A percentile compares a stretch with the other conserved stretches of the same genome.
Evolutionary conservation across 1,139 yeast species (phyloP).

Genomic region (Suhomyces panamericanus): DNA sequence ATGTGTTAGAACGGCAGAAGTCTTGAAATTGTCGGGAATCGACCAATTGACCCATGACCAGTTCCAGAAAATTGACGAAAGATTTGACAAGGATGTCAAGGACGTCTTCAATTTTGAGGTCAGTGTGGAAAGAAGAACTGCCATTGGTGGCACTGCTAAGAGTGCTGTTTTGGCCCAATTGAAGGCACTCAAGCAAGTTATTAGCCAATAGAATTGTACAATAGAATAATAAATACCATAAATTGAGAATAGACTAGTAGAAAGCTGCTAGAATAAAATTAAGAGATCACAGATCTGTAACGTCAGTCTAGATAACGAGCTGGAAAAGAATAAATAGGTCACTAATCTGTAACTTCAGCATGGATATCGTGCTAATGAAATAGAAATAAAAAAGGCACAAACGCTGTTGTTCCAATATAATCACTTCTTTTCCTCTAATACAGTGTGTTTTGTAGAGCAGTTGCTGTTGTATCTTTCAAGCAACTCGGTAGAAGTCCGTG

Average conservation of each 20-base stretch:
- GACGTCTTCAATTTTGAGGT: slow-evolving; percentile 87
- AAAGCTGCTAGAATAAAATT: no score
- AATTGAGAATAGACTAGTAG: no score
- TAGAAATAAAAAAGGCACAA: no score
- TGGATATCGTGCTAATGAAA: no score
- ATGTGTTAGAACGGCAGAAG: slow-evolving; percentile 91
- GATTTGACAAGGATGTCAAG: slow-evolving; percentile 80
- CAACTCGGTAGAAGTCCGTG: no score
- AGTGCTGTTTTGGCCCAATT: slow-evolving; percentile 82
- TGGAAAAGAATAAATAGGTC: background rate
- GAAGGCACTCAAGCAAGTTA: slow-evolving; percentile 15
- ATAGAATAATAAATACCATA: background rate
- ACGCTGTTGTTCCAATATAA: no score
- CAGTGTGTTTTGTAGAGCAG: no score
- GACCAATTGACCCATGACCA: slow-evolving; percentile 77
- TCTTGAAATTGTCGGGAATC: slow-evolving; percentile 69
- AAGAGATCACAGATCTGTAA: no score
- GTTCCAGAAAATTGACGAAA: slow-evolving; percentile 70
- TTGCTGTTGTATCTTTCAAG: no score
- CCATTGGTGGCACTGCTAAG: slow-evolving; percentile 96
- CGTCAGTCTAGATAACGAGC: no score
- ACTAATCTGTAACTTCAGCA: no score
- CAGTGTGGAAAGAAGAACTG: slow-evolving; percentile 94
- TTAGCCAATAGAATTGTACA: background rate
- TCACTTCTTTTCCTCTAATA: no score